Base-by-base conservation (phyloP, 768 basidiomycete species). In the Termitomyces sp. region DNA sequence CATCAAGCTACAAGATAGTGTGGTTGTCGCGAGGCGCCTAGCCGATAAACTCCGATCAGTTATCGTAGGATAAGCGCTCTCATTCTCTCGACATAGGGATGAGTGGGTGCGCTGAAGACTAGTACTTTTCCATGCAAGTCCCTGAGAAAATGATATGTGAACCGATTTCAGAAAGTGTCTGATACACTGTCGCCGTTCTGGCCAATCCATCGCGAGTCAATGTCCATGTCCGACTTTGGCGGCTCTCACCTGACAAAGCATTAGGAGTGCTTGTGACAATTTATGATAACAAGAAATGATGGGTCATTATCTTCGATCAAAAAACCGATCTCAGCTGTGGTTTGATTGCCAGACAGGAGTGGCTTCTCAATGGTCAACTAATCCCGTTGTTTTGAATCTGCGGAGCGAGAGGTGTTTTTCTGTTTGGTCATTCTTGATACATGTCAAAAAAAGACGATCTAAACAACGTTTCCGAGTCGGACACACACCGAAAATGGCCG, bases 31-130 rank as follows among this genome's bases (percentile, higher is more conserved):
- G 54, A 58, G 44, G 47, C 56, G 56, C 50, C 54, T 56, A 53
- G 56, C 55, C 28, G 40, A 44, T 44, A 26, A 57, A 55, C 40
- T 62, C 62, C 62, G 62, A 63, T 63, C 62, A 63, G 11, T 33
- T 45, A 46, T 57, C 57, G 52, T 52, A 49, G 54, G 52, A 58
- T 62, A 57, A 57, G 60, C 58, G 53, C 55, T 55, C 54, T 24
- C 32, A 16, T 40, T n/a, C 36, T 62, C 47, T 30, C 59, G 54
- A 46, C 45, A 52, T 51, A 41, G 40, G 47, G 35, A 45, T 59
- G 38, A 50, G 50, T 40, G 41, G 22, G 20, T 43, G 18, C 35
- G 47, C 33, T 47, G 14, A 18, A 38, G 51, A 38, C 56, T 60
- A 52, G 56, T 50, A 22, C 48, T 54, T 38, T 52, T 52, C 28